Evolutionary conservation across 169 alveolate species (phyloP).

Genomic region (Cyclospora cayetanensis): DNA sequence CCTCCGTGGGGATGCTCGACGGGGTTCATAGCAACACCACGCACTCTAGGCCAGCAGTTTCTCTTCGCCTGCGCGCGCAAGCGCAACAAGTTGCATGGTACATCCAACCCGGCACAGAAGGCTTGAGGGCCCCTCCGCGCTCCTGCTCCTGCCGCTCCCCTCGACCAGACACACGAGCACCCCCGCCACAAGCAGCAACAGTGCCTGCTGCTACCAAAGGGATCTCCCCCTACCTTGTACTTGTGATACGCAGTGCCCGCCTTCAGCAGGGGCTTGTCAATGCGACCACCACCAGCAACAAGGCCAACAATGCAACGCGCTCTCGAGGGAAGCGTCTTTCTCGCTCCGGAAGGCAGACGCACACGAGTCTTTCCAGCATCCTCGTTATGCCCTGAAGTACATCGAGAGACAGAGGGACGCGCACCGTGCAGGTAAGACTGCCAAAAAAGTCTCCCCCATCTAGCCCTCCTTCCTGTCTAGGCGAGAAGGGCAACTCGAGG

Average conservation of each 20-base stretch:
- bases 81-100: not conserved
- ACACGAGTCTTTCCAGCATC: constrained; percentile 97
- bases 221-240: constrained; percentile 88
- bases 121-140: too few relatives aligned
- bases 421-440: too few relatives aligned
- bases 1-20: constrained; percentile 99
- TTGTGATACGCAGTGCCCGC: constrained; percentile 99
- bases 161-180: too few relatives aligned
- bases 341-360: constrained; percentile 98
- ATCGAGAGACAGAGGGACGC: too few relatives aligned
- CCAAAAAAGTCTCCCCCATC: too few relatives aligned
- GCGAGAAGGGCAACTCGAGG: too few relatives aligned
- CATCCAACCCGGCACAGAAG: too few relatives aligned
- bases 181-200: too few relatives aligned
- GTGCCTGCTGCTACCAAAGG: too few relatives aligned
- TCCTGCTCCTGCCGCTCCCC: too few relatives aligned
- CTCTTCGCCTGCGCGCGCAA: constrained; percentile 89
- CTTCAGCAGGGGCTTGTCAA: constrained; percentile 98
- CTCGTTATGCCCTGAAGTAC: constrained; percentile 88
- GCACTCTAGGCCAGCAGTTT: constrained; percentile 99
- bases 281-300: constrained; percentile 99
- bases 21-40: constrained; percentile 99
- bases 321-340: constrained; percentile 90
- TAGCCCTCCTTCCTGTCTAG: too few relatives aligned
- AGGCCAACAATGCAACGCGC: constrained; percentile 98